These are phyloP conservation scores for Paramecium pentaurelia DNA, from an alignment of 73 alveolate species.

Conservation along the genomic window DNA sequence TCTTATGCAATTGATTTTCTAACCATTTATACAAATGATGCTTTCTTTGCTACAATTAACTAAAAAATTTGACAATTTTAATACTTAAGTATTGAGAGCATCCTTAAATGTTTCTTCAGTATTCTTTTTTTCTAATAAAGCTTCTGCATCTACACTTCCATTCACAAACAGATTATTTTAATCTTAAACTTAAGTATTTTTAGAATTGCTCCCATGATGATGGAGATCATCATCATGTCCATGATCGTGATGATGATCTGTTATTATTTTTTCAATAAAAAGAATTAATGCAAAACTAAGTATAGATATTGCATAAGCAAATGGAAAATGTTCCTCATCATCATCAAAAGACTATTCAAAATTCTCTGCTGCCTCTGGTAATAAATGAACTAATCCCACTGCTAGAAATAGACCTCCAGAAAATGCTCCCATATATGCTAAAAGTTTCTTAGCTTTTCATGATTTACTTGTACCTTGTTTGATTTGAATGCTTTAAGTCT, in stretches of 20 bases:
- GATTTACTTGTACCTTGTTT: neutral
- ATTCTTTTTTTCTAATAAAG: conserved; percentile 18
- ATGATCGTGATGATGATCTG: conserved; percentile 68
- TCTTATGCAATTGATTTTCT: conserved; percentile 42
- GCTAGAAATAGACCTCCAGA: conserved; percentile 82
- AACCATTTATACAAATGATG: conserved; percentile 48
- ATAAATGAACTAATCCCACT: conserved; percentile 75
- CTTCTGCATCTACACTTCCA: conserved; percentile 28
- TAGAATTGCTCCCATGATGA: conserved; percentile 33
- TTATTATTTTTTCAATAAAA: conserved; percentile 80
- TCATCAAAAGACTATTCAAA: conserved; percentile 68
- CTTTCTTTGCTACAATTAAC: conserved; percentile 69
- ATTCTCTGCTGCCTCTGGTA: conserved; percentile 81
- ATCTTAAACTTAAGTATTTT: conserved; percentile 39
- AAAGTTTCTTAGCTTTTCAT: conserved; percentile 29
- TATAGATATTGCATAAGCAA: conserved; percentile 71
- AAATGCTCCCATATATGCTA: conserved; percentile 75
- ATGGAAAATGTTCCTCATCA: conserved; percentile 64
- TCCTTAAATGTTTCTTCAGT: conserved; percentile 73
- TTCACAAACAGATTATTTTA: conserved; percentile 48
- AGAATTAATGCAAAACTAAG: conserved; percentile 72
- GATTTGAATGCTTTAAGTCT: conserved; percentile 49
- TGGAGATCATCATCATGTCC: conserved; percentile 49
- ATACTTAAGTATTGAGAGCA: conserved; percentile 73
- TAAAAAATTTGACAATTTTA: neutral